Base-by-base conservation (phyloP, 202 grass and related monocot species). In the Panicum virgatum region DNA sequence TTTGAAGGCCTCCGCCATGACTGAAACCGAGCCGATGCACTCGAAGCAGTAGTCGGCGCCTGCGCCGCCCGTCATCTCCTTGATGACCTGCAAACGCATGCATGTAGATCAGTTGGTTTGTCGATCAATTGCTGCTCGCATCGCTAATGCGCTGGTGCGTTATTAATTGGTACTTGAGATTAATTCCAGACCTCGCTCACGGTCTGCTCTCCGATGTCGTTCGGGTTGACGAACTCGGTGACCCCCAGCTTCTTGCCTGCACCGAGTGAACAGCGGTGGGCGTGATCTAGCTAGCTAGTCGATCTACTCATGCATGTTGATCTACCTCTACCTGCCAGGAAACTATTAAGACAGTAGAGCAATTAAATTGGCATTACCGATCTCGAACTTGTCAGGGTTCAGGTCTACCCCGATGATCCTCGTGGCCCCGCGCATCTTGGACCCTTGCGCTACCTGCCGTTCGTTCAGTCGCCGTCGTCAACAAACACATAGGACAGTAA, bases 31-130 rank as follows among this genome's bases (percentile, higher is more conserved):
- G 75, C 93, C 88, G 67, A 86, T 72, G 76, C 93, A 92, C 80
- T 96, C 93, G 59, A 96, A 96, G 84, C 87, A 92, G 80, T 92
- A 84, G 16, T 96, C 93, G 3, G 90, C 90, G 54, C 90, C 93
- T n/a, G n/a, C n/a, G 3, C 93, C 67, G 20, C 89, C 82, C 10
- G 88, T 96, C 88, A 92, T 88, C 80, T 90, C 90, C 65, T 27
- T 84, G 70, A 92, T 84, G 3, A 90, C 79, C 89, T 94, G n/a
- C n/a, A n/a, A n/a, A n/a, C n/a, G n/a, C n/a, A n/a, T n/a, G n/a
- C n/a, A n/a, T n/a, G n/a, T n/a, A n/a, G n/a, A n/a, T n/a, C n/a
- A n/a, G n/a, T n/a, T n/a, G n/a, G n/a, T n/a, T n/a, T n/a, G n/a
- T n/a, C n/a, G n/a, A n/a, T n/a, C n/a, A n/a, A n/a, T n/a, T n/a